These are phyloP conservation scores for Vitis hybrid DNA, from an alignment of 177 flowering plant species.

Conservation along the genomic window DNA sequence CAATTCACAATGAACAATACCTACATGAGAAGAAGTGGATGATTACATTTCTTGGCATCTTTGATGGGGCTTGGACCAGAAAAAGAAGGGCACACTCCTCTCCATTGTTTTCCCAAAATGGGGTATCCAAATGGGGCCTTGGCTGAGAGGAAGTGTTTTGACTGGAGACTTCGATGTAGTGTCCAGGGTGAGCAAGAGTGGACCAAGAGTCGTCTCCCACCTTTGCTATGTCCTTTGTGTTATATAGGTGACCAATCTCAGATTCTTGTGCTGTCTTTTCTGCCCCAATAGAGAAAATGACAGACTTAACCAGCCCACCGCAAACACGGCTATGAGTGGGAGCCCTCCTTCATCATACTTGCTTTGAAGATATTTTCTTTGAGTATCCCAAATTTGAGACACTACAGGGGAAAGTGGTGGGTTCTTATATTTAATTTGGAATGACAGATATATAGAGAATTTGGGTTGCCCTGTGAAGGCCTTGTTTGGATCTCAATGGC, in stretches of 20 bases:
- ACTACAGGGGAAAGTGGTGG: neutral
- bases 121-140: slow-evolving; percentile 3
- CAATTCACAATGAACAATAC: too few relatives aligned
- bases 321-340: too few relatives aligned
- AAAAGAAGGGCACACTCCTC: neutral
- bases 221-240: neutral
- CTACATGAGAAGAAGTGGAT: neutral
- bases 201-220: slow-evolving; percentile 28
- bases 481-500: too few relatives aligned
- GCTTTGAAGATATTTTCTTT: neutral
- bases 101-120: neutral
- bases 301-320: neutral
- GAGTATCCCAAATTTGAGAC: neutral
- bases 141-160: slow-evolving; percentile 3
- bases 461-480: too few relatives aligned
- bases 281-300: slow-evolving; percentile 4
- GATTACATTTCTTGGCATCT: neutral
- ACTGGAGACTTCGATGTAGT: slow-evolving; percentile 9
- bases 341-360: neutral
- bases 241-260: neutral
- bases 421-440: neutral
- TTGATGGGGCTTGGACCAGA: slow-evolving; percentile 1
- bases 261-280: slow-evolving; percentile 24
- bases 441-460: too few relatives aligned
- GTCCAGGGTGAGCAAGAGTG: slow-evolving; percentile 19